Conservation (phyloP, 768 basidiomycete genomes). For the Boletus reticulatus region DNA sequence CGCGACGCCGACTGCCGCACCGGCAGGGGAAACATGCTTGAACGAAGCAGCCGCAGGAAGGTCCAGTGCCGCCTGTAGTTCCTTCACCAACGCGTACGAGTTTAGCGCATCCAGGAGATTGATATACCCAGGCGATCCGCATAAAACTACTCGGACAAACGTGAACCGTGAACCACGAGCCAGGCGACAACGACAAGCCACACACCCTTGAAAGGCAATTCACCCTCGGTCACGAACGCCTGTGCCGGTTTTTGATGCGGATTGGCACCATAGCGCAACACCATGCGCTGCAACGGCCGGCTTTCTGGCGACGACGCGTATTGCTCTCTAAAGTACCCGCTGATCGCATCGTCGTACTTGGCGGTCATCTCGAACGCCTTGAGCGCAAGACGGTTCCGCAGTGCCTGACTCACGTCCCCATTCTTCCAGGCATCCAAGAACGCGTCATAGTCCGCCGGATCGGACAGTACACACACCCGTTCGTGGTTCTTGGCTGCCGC, state of each 20-base stretch:
- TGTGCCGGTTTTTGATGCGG: conserved; percentile 99
- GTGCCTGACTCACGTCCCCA: conserved; percentile 69
- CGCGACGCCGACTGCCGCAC: conserved; percentile 88
- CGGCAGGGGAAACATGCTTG: conserved; percentile 99
- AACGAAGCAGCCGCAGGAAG: conserved; percentile 98
- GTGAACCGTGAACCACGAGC: neutral
- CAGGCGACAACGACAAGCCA: neutral
- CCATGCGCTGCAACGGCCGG: conserved; percentile 75
- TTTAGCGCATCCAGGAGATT: conserved; percentile 97
- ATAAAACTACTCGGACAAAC: conserved; percentile 55
- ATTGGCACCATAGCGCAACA: conserved; percentile 94
- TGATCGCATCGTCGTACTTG: conserved; percentile 91
- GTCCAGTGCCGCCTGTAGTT: conserved; percentile 80
- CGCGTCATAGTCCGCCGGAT: conserved; percentile 81
- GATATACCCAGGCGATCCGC: conserved; percentile 97
- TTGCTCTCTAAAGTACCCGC: conserved; percentile 94
- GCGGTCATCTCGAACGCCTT: conserved; percentile 99
- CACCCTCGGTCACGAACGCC: conserved; percentile 85
- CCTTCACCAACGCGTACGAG: conserved; percentile 93
- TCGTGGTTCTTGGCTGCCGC: conserved; percentile 99
- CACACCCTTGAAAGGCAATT: conserved; percentile 90
- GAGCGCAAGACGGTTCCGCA: conserved; percentile 81
- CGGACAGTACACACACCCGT: conserved; percentile 85
- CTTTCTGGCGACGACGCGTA: conserved; percentile 87
- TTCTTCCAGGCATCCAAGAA: conserved; percentile 77